Percentiles rank a stretch among this genome's conserved stretches.
Conservation (phyloP, 1,139 yeast genomes). For the Ogataea hybrid region DNA sequence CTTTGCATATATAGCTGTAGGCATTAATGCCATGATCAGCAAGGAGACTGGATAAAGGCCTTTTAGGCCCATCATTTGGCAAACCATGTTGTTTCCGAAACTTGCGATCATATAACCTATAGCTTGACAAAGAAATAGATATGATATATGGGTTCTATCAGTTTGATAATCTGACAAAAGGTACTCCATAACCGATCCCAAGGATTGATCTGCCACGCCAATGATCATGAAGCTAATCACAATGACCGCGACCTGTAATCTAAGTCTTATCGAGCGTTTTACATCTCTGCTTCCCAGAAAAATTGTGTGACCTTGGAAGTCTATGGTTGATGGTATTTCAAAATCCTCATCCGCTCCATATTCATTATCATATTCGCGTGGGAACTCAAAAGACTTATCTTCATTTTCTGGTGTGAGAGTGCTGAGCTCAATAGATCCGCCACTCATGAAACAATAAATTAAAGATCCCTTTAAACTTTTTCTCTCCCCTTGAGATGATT, state of each 20-base stretch:
- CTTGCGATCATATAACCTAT: conserved; percentile 37
- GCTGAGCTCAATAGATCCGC: conserved; percentile 3
- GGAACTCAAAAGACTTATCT: conserved; percentile 10
- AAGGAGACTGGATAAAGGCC: conserved; percentile 27
- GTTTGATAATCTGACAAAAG: conserved; percentile 44
- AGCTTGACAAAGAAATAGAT: conserved; percentile 35
- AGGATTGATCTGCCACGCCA: conserved; percentile 58
- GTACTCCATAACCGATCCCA: conserved; percentile 55
- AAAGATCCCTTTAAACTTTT: neutral
- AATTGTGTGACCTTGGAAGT: conserved; percentile 21
- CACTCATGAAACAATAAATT: neutral
- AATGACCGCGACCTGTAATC: conserved; percentile 41
- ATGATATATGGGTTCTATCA: conserved; percentile 38
- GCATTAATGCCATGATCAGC: conserved; percentile 16
- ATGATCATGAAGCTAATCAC: conserved; percentile 41
- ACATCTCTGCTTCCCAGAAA: conserved; percentile 42
- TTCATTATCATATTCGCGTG: conserved; percentile 1
- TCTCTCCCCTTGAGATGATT: neutral
- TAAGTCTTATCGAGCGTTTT: conserved; percentile 37
- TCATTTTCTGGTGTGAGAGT: conserved; percentile 3
- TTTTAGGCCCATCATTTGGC: conserved; percentile 29
- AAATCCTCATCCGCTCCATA: conserved; percentile 4
- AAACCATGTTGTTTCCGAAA: conserved; percentile 30
- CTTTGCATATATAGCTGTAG: conserved; percentile 22
- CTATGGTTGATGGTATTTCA: conserved; percentile 6